Percentiles rank a stretch among this genome's conserved stretches.
phyloP scores from a whole-genome alignment of 257 asterid genomes.

The Rauvolfia tetraphylla region DNA sequence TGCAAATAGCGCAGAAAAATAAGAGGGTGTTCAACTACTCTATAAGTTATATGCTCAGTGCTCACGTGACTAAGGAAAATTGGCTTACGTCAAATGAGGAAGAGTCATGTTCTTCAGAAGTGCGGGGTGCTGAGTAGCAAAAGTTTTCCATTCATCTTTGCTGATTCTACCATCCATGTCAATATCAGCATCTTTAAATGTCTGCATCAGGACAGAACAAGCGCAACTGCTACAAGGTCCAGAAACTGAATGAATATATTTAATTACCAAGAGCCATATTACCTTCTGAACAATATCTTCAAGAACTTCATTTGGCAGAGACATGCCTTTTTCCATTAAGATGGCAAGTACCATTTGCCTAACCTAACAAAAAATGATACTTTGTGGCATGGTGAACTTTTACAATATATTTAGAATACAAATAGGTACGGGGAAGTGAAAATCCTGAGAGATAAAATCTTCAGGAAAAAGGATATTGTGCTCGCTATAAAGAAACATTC shows the following conservation, averaged over 20 bases:
- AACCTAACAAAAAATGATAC: background rate
- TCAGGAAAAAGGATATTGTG: background rate
- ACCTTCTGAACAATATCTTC: conserved; percentile 5
- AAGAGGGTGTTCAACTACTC: background rate
- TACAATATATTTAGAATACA: background rate
- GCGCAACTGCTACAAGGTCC: background rate
- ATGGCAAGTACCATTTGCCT: conserved; percentile 9
- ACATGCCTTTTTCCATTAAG: background rate
- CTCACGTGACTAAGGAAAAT: background rate
- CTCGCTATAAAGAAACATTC: too few species aligned
- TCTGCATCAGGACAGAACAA: background rate
- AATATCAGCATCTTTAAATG: conserved; percentile 17
- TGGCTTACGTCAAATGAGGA: conserved; percentile 11
- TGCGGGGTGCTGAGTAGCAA: conserved; percentile 2
- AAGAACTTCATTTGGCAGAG: conserved; percentile 7
- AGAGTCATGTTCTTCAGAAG: conserved; percentile 19
- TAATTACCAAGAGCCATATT: background rate
- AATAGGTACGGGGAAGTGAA: background rate
- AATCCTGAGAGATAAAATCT: background rate
- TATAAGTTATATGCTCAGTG: background rate
- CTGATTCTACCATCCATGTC: conserved; percentile 18
- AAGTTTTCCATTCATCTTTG: conserved; percentile 14
- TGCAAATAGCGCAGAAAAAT: background rate
- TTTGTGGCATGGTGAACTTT: background rate
- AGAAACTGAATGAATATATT: background rate